Evolutionary conservation across 495 filamentous ascomycete genomes (phyloP), one percentile per base, ranked within the genome.

Genomic region (Neurospora sublineolata): DNA sequence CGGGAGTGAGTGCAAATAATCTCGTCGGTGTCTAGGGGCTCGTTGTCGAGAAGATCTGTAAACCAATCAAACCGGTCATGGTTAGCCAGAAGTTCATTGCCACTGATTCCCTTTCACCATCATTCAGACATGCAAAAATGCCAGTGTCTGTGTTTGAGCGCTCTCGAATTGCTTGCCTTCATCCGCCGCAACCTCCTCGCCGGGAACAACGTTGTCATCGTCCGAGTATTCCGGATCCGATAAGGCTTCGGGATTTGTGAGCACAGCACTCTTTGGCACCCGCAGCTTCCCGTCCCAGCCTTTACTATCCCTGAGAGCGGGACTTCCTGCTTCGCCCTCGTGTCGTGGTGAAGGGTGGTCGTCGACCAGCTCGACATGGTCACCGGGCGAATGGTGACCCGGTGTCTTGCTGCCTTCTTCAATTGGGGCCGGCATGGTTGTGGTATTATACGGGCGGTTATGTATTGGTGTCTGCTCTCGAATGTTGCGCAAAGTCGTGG

Each of bases 241-340:
- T 37, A 93, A 78, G 20, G 91, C 89, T 76, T 94, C 92, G 18
- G 91, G 90, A 76, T 95, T 94, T 27, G 87, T 84, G 8, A 90
- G 85, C 52, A 87, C 85, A 69, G 82, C 79, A 52, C 81, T 87
- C 73, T 89, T 90, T 69, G 91, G 87, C 11, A 93, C 79, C 18
- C 94, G 85, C 69, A 97, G 85, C 81, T 97, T 97, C 69, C 94
- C 94, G 82, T 97, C 94, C 94, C 94, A 97, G 70, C 94, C 94
- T 77, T 91, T 92, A 80, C 89, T 90, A 77, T 92, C 82, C 71
- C 79, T 82, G 23, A 84, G 77, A 16, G 79, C 79, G 12, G 82
- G 82, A 67, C 81, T 84, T 16, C 52, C 52, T 14, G 79, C 70
- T 69, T 83, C 79, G 70, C 76, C 78, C n/a, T 84, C 82, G 73